Evolutionary conservation across 116 monocot genomes (phyloP), one percentile per base, ranked within the genome.

Genomic region (Posidonia oceanica): DNA sequence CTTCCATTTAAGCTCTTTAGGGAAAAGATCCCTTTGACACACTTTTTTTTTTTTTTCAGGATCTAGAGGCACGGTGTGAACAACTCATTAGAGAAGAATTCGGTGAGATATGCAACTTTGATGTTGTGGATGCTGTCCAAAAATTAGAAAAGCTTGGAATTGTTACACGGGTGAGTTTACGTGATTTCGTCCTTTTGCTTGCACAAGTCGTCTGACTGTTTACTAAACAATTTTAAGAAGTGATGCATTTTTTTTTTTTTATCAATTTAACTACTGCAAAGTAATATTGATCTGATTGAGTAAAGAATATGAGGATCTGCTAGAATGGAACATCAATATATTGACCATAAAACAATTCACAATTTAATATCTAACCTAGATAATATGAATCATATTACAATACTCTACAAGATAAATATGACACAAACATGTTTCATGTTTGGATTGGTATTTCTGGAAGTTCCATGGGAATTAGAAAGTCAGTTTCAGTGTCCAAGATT

Each of bases 61-160:
- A 97, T 69, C 85, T 97, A 52, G 97, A 97, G 58, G 8, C 65
- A 7, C 75, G 64, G 36, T 92, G 97, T 64, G 93, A 97, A 76
- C 77, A 89, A 68, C 85, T 97, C 16, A 87, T 97, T 36, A 75
- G 78, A 76, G 89, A 97, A 61, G 87, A 97, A 58, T 97, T 97
- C 76, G 80, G 69, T 29, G 79, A 78, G 37, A 48, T 77, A 40
- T 97, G 97, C 70, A 85, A 97, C 72, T 97, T 97, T 79, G 92
- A 97, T 57, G 87, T 89, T 16, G 64, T 72, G 16, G 97, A 97
- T 80, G 89, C 97, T 22, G 92, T 97, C 36, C 77, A 89, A 64
- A 97, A 97, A 71, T 75, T 97, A 69, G 89, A 89, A 69, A 97
- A 85, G 75, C 87, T 97, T 72, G 89, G 96, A 6, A 85, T 97